phyloP scores from a whole-genome alignment of 495 filamentous ascomycete species.

The Podospora anserina region DNA sequence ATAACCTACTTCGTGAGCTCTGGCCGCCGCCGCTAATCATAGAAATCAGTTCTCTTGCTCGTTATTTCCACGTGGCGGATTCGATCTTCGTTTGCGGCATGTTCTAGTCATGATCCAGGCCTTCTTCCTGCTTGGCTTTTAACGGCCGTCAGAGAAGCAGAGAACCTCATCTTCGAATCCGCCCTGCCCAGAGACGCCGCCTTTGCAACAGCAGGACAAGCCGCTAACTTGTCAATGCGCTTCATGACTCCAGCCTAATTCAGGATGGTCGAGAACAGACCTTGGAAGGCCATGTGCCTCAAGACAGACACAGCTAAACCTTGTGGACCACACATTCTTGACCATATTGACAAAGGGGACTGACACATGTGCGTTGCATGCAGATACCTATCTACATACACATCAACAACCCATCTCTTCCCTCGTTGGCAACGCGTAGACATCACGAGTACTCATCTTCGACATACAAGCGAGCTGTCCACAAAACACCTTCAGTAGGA shows the following conservation, averaged over 20 bases:
- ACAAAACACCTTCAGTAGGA: no score
- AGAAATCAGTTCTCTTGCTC: background rate
- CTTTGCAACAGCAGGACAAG: background rate
- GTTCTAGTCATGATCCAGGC: background rate
- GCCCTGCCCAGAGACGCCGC: background rate
- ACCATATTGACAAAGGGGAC: background rate
- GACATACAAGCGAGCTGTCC: no score
- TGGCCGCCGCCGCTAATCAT: no score
- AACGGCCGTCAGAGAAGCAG: conserved; percentile 4
- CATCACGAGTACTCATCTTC: no score
- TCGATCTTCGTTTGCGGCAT: background rate
- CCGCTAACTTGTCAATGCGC: background rate
- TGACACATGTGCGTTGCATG: background rate
- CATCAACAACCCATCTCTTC: no score
- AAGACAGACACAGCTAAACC: background rate
- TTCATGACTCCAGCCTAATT: background rate
- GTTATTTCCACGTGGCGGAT: background rate
- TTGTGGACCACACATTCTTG: background rate
- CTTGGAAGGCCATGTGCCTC: background rate
- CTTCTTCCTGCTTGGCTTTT: background rate
- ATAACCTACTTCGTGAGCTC: background rate
- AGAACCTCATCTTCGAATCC: background rate
- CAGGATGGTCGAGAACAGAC: background rate
- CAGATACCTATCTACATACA: background rate
- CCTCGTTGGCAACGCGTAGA: no score